Percentiles rank a stretch among this genome's conserved stretches.
phyloP scores from a whole-genome alignment of 306 rosid genomes.

The Glycine tomentella region DNA sequence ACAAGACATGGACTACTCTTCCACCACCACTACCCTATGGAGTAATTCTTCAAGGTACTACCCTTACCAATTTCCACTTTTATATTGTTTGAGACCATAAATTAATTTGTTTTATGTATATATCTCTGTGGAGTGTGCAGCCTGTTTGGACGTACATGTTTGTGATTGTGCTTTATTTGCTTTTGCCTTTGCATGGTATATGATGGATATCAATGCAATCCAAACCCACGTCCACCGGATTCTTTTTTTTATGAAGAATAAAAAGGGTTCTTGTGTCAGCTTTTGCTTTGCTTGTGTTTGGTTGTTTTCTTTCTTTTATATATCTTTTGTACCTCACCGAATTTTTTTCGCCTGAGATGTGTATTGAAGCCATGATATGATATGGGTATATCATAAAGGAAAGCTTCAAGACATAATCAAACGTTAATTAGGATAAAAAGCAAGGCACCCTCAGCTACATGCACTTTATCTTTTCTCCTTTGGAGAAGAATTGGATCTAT shows the following conservation, averaged over 20 bases:
- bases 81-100: background rate
- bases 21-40: conserved; percentile 63
- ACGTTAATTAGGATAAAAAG: conserved; percentile 39
- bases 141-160: conserved; percentile 26
- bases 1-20: conserved; percentile 66
- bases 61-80: background rate
- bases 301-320: conserved; percentile 43
- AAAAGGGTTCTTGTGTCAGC: conserved; percentile 59
- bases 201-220: conserved; percentile 43
- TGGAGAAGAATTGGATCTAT: conserved; percentile 42
- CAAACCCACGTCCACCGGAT: conserved; percentile 50
- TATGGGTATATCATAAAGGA: conserved; percentile 40
- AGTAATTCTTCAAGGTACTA: conserved; percentile 91
- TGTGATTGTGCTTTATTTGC: conserved; percentile 25
- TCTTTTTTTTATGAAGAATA: conserved; percentile 49
- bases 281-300: conserved; percentile 59
- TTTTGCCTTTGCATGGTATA: conserved; percentile 61
- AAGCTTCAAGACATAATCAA: conserved; percentile 42
- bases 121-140: background rate
- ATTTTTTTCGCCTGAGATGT: conserved; percentile 34
- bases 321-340: conserved; percentile 40
- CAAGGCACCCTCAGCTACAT: conserved; percentile 37
- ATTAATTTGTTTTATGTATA: background rate
- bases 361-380: conserved; percentile 37
- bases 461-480: conserved; percentile 44